phyloP scores from a whole-genome alignment of 2,329 filamentous ascomycete species.

The Aureobasidium sp. region DNA sequence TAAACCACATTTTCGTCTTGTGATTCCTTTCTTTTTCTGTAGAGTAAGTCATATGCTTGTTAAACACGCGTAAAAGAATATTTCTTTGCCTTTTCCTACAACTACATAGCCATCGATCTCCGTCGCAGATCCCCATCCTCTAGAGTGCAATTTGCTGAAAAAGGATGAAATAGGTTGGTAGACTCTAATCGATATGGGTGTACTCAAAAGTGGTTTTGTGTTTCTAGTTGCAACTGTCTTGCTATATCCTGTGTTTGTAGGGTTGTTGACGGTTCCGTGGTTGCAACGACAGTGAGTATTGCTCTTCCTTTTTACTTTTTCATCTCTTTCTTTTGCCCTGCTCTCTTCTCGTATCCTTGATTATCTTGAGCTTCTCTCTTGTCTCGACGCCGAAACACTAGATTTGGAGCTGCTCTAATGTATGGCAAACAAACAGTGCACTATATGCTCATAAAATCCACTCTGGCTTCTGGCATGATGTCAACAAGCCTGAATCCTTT shows the following conservation, averaged over 20 bases:
- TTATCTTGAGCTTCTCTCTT: neutral
- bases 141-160: neutral
- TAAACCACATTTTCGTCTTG: neutral
- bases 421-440: conserved; percentile 43
- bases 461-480: conserved; percentile 63
- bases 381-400: neutral
- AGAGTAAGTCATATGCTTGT: neutral
- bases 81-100: too few relatives aligned
- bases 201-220: conserved; percentile 27
- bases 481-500: conserved; percentile 70
- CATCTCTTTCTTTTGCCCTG: neutral
- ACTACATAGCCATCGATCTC: neutral
- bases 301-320: neutral
- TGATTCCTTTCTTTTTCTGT: neutral
- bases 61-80: neutral
- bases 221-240: conserved; percentile 45
- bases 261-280: conserved; percentile 55
- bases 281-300: conserved; percentile 69
- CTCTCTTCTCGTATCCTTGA: neutral
- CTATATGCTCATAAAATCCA: conserved; percentile 77
- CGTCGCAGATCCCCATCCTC: neutral
- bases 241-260: conserved; percentile 58
- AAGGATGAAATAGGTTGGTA: neutral
- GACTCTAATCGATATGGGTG: conserved; percentile 1
- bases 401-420: neutral